Evolutionary conservation across 108 stramenopile genomes (phyloP).

Genomic region (Cylindrotheca fusiformis): DNA sequence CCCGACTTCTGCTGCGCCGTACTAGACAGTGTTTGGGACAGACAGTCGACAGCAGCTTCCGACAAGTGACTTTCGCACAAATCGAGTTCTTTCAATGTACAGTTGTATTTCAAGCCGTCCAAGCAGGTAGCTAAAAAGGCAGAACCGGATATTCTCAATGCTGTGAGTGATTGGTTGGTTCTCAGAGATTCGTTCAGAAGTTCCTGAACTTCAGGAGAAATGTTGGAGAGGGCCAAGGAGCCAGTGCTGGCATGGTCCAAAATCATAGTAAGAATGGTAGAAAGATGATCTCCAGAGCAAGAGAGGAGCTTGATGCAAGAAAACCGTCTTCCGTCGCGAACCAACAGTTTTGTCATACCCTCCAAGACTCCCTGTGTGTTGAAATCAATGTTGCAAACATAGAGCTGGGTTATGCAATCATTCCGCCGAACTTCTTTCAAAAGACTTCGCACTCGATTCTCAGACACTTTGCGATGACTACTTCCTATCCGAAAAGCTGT

Average conservation of each 20-base stretch:
- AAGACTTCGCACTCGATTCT: neutral
- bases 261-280: neutral
- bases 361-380: neutral
- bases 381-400: neutral
- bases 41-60: neutral
- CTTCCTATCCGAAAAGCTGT: neutral
- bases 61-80: neutral
- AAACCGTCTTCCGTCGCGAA: neutral
- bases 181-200: neutral
- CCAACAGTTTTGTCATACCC: neutral
- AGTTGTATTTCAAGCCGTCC: neutral
- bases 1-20: neutral
- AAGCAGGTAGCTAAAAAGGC: neutral
- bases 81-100: neutral
- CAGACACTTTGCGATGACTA: neutral
- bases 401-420: neutral
- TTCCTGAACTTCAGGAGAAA: neutral
- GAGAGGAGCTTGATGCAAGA: neutral
- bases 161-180: neutral
- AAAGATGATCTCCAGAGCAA: neutral
- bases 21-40: neutral
- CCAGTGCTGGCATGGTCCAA: neutral
- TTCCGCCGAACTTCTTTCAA: neutral
- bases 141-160: neutral
- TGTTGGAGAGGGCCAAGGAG: neutral